These are phyloP conservation scores for Cinchona pubescens DNA, from an alignment of 257 asterid species.

Conservation along the genomic window DNA sequence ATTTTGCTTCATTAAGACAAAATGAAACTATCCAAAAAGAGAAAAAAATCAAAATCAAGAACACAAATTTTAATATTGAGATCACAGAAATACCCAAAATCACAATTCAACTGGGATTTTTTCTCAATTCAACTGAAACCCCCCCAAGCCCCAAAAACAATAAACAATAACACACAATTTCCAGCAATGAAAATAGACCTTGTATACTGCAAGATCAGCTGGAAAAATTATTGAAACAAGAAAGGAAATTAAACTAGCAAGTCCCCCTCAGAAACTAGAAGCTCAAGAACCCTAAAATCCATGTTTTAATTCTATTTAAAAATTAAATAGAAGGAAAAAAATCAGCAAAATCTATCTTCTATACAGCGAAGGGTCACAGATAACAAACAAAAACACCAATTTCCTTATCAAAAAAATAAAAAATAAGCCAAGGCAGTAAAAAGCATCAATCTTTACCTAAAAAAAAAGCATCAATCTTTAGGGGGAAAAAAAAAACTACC, in stretches of 20 bases:
- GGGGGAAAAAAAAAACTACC: not conserved
- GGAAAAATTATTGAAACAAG: not conserved
- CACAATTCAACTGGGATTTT: not conserved
- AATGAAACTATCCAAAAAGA: not conserved
- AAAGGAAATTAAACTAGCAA: not conserved
- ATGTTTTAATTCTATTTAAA: not conserved
- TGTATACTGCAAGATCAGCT: not conserved
- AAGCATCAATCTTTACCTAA: no score
- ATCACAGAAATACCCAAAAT: not conserved
- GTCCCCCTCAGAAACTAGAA: not conserved
- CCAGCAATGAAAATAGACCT: not conserved
- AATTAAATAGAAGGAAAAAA: not conserved
- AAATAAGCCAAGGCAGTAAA: no score
- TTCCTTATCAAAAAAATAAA: not conserved
- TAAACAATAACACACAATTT: not conserved
- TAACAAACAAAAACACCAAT: not conserved
- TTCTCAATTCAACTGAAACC: not conserved
- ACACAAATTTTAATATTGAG: not conserved
- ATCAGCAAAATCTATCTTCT: not conserved
- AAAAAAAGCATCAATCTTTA: slow-evolving; percentile 2
- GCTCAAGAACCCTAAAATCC: not conserved
- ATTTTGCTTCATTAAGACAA: not conserved
- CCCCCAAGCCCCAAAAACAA: no score
- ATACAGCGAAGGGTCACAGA: not conserved
- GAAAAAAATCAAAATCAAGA: not conserved